Evolutionary conservation across 306 rosid species (phyloP).

Genomic region (Rosa lucieae): DNA sequence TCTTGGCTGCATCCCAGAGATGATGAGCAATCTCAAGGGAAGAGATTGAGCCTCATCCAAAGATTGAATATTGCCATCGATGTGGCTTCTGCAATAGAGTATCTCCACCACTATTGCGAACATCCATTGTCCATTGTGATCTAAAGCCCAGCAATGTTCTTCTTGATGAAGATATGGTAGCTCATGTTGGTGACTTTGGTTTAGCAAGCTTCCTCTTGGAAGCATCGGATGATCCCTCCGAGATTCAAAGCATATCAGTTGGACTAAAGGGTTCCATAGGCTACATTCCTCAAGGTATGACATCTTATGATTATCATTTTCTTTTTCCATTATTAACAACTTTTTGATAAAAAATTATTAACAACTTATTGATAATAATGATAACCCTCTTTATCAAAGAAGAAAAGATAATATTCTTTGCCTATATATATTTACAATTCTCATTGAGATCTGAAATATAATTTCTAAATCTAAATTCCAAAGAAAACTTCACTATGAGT

Average conservation of each 20-base stretch:
- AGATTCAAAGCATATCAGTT: constrained; percentile 8
- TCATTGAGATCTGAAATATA: not conserved
- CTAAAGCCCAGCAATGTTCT: too few species aligned
- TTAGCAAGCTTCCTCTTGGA: constrained; percentile 12
- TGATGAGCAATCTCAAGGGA: not conserved
- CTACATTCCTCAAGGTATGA: constrained; percentile 40
- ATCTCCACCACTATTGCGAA: too few species aligned
- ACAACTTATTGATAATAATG: not conserved
- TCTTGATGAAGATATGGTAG: too few species aligned
- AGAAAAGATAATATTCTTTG: not conserved
- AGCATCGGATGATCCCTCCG: constrained; percentile 21
- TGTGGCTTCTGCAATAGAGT: too few species aligned
- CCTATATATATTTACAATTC: not conserved
- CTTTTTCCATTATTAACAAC: too few species aligned
- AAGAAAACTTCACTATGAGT: not conserved
- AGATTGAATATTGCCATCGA: constrained; percentile 31
- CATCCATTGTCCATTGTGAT: too few species aligned
- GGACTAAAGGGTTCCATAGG: constrained; percentile 37
- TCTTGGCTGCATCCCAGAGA: constrained; percentile 33
- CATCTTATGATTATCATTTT: not conserved
- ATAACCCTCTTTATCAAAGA: not conserved
- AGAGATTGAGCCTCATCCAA: constrained; percentile 30
- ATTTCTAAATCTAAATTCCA: not conserved
- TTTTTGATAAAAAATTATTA: too few species aligned
- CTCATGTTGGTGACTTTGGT: too few species aligned